These are phyloP conservation scores for Yarrowia keelungensis DNA, from an alignment of 805 yeast species.

Conservation along the genomic window DNA sequence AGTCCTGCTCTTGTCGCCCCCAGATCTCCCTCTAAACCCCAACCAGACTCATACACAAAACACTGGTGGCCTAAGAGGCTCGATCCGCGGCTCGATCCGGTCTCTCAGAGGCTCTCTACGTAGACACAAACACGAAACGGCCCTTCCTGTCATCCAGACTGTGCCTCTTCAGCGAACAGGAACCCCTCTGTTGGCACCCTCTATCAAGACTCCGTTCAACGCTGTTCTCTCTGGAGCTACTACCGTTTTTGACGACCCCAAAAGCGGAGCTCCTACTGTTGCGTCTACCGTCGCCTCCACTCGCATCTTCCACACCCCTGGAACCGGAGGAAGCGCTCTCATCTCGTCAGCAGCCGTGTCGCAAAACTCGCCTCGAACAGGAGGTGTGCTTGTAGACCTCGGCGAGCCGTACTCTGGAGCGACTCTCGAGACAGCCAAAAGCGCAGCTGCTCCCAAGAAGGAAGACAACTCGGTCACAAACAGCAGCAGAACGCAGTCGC, in stretches of 20 bases:
- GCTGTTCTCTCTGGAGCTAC: constrained; percentile 17
- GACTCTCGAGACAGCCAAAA: constrained; percentile 1
- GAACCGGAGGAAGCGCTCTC: constrained; percentile 14
- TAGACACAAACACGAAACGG: constrained; percentile 15
- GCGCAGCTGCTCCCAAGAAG: neutral
- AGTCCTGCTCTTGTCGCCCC: neutral
- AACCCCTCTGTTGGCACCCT: constrained; percentile 1
- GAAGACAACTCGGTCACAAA: constrained; percentile 23
- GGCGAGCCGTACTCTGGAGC: constrained; percentile 5
- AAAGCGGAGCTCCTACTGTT: constrained; percentile 16
- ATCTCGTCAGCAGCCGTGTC: neutral
- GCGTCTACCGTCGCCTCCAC: constrained; percentile 27
- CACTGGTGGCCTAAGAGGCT: constrained; percentile 17
- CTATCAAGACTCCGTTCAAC: neutral
- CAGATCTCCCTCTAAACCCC: constrained; percentile 3
- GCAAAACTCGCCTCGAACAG: neutral
- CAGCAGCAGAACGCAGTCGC: constrained; percentile 33
- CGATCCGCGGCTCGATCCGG: constrained; percentile 26
- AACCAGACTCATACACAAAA: neutral
- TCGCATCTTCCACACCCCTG: constrained; percentile 16
- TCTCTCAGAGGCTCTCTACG: constrained; percentile 28
- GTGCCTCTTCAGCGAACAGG: constrained; percentile 20
- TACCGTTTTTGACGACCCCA: constrained; percentile 20
- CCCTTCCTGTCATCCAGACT: neutral
- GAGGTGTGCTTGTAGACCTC: neutral